Evolutionary conservation across 2,329 filamentous ascomycete species (phyloP), one percentile per base, ranked within the genome.

Genomic region (Fusarium sp.): DNA sequence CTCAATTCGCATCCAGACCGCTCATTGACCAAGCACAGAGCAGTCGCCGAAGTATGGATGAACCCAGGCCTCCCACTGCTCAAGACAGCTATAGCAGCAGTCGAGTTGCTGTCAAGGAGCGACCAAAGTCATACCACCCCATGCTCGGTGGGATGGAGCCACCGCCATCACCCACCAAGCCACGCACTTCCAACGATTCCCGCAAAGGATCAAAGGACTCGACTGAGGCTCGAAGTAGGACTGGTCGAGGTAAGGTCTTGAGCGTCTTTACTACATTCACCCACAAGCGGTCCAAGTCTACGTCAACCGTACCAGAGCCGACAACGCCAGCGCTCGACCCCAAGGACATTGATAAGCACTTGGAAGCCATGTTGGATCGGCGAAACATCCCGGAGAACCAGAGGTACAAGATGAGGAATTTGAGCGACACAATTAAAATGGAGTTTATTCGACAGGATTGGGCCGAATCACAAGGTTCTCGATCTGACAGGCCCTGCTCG

Each of bases 381-480:
- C 89, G 95, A 70, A 97, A 98, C 76, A 97, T 98, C 58, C 95
- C 95, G 5, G 93, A 97, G 76, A 92, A 97, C 70, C 94, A 97
- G 85, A 88, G 95, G 59, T 94, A 95, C 80, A 97, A 97, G 82
- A 98, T 99, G 94, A 89, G 95, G 47, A 95, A 91, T 60, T 84
- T 99, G 65, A 94, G 93, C 68, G 88, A 93, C 71, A 92, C 92
- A 38, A 95, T 98, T 83, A 99, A 99, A 82, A 93, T 94, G 78
- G 95, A 98, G 77, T 97, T 99, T 75, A 94, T 98, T 75, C 91
- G 91, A 56, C 95, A 97, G 79, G 93, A 98, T 78, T 93, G 92
- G 85, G 89, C 88, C 9, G 91, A 92, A 78, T 90, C 86, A 80
- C 83, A 84, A 79, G 85, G 86, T 56, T 82, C 83, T 73, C 81